Conservation (phyloP, 768 basidiomycete species). For the Hydnum rufescens region DNA sequence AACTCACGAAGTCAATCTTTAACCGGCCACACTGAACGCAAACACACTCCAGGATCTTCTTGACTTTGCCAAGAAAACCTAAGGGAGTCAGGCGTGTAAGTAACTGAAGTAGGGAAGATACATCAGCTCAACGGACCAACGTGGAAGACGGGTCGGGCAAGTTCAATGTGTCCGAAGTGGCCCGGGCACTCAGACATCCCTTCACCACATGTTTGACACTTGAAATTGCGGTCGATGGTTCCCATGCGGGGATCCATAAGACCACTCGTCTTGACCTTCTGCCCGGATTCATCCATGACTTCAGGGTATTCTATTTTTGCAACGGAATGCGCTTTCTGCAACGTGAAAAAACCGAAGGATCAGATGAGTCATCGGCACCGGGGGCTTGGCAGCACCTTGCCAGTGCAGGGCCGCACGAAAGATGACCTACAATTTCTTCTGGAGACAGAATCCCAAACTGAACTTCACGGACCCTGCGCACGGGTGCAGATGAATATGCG, state of each 20-base stretch:
- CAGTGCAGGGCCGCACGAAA: background rate
- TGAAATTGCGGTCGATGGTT: constrained; percentile 92
- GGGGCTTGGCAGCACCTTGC: background rate
- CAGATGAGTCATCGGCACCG: background rate
- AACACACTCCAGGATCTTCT: constrained; percentile 97
- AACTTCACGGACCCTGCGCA: constrained; percentile 91
- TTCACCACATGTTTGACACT: constrained; percentile 98
- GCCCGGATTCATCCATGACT: constrained; percentile 89
- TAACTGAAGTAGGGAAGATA: background rate
- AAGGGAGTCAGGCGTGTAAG: background rate
- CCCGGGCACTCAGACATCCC: constrained; percentile 99
- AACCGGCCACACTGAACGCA: constrained; percentile 98
- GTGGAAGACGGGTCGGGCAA: constrained; percentile 93
- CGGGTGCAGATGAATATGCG: constrained; percentile 80
- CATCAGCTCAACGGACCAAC: constrained; percentile 39
- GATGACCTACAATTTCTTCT: constrained; percentile 81
- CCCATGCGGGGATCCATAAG: constrained; percentile 98
- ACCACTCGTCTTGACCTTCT: constrained; percentile 79
- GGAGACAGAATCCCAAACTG: constrained; percentile 98
- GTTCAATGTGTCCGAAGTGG: constrained; percentile 96
- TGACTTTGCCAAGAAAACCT: constrained; percentile 98
- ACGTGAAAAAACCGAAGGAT: constrained; percentile 5
- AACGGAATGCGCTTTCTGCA: constrained; percentile 93
- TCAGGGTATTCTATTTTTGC: constrained; percentile 98
- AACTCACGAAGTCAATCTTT: constrained; percentile 93